Conservation (phyloP, 768 basidiomycete genomes). For the Amanita fuliginea region DNA sequence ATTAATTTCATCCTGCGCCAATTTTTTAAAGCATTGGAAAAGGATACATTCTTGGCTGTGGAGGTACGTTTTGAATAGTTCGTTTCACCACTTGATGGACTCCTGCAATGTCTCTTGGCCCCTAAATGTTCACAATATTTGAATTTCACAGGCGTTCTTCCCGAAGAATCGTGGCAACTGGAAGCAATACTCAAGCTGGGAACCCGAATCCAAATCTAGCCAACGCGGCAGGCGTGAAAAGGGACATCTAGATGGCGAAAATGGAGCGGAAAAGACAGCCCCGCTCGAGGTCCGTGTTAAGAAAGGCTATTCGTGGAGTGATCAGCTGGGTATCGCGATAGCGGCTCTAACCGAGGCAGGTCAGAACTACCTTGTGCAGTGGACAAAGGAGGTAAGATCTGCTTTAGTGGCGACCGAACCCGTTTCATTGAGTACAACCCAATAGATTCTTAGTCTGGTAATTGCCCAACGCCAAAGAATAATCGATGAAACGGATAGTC, state of each 20-base stretch:
- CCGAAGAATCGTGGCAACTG: conserved; percentile 82
- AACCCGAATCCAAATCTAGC: conserved; percentile 38
- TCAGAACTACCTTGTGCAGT: conserved; percentile 55
- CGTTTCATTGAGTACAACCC: not conserved
- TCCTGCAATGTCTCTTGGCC: not conserved
- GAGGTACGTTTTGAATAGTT: conserved; percentile 47
- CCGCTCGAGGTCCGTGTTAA: conserved; percentile 70
- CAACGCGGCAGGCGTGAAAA: conserved; percentile 24
- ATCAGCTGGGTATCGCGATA: conserved; percentile 83
- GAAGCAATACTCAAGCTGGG: conserved; percentile 77
- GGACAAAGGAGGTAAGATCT: conserved; percentile 60
- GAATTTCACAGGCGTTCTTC: conserved; percentile 60
- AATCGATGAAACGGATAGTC: conserved; percentile 48
- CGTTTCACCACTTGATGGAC: not conserved
- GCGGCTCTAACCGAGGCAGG: conserved; percentile 60
- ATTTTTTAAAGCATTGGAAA: conserved; percentile 87
- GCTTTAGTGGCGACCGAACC: not conserved
- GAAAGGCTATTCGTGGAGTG: conserved; percentile 81
- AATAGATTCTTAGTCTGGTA: conserved; percentile 50
- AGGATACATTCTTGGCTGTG: conserved; percentile 79
- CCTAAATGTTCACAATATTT: not conserved
- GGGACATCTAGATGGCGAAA: conserved; percentile 10
- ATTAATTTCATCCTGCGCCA: conserved; percentile 82
- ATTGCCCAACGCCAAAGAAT: conserved; percentile 48
- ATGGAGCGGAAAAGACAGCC: conserved; percentile 14